Conservation (phyloP, 495 filamentous ascomycete species). For the Podospora didyma region DNA sequence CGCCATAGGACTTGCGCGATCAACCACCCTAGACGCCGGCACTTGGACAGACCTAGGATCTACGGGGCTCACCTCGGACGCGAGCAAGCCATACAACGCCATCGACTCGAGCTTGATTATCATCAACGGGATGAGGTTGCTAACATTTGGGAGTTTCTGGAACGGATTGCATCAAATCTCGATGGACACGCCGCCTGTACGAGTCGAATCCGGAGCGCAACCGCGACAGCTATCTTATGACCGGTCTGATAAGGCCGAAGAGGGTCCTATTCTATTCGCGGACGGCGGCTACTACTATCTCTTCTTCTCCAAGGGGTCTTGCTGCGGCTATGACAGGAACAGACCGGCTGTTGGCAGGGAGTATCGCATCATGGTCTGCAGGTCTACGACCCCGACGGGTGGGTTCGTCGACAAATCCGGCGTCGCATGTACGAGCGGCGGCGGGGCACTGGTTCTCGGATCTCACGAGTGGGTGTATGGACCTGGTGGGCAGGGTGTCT, state of each 20-base stretch:
- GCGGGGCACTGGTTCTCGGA: slow-evolving; percentile 61
- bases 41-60: slow-evolving; percentile 56
- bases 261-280: slow-evolving; percentile 57
- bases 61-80: slow-evolving; percentile 44
- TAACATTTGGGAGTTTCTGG: slow-evolving; percentile 74
- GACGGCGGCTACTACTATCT: slow-evolving; percentile 59
- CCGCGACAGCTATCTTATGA: slow-evolving; percentile 53
- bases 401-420: slow-evolving; percentile 61
- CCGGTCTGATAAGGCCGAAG: slow-evolving; percentile 47
- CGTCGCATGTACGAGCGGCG: slow-evolving; percentile 49
- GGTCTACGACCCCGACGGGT: slow-evolving; percentile 48
- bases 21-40: slow-evolving; percentile 52
- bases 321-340: slow-evolving; percentile 50
- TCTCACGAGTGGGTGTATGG: slow-evolving; percentile 62
- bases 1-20: slow-evolving; percentile 67
- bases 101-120: slow-evolving; percentile 64
- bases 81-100: slow-evolving; percentile 56
- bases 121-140: too few species aligned
- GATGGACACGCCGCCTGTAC: slow-evolving; percentile 35
- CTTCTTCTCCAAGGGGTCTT: slow-evolving; percentile 60
- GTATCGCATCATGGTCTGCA: slow-evolving; percentile 64
- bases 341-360: slow-evolving; percentile 55
- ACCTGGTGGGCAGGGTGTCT: slow-evolving; percentile 62
- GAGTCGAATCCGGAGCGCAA: slow-evolving; percentile 14
- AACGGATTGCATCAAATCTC: slow-evolving; percentile 59